Base-by-base conservation (phyloP, 179 eudicot genomes). In the Vitellaria paradoxa region DNA sequence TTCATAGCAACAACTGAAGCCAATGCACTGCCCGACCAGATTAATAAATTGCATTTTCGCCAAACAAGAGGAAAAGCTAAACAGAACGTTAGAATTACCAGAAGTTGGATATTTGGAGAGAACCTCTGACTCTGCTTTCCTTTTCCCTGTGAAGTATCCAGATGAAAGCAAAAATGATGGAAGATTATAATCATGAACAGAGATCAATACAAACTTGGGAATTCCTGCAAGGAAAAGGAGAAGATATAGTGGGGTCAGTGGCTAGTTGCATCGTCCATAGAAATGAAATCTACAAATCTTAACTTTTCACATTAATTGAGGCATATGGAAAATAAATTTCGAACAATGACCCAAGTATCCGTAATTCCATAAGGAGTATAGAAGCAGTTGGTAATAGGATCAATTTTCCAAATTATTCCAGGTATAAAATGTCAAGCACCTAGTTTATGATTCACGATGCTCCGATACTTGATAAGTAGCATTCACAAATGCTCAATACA, bases 121-220 rank as follows among this genome's bases (percentile, higher is more conserved):
- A 84, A 95, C 91, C 84, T 93, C 97, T 62, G 97, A 83, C 84
- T 95, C 99, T 64, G 97, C 99, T 86, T 91, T 93, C 86, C 97
- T 90, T 87, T 95, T 95, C 62, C 97, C 99, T 4, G 93, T 95
- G 83, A 93, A 95, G 86, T 91, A 95, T 26, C 87, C 92, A 53
- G 90, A 81, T 66, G 89, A 72, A 65, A 93, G 97, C 78, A 95
- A 81, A 87, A 93, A 95, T 79, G 97, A 76, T 18, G 99, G 99
- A 76, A 95, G 78, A 73, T 95, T 95, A 83, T 95, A 95, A 85
- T 95, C 97, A 78, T 95, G 99, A 72, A 95, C 97, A 3, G 97
- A 89, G 83, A 95, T 91, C 86, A 95, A 83, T 77, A 95, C 87
- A 81, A 91, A 95, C 83, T 89, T 95, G 47, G 99, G 97, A 63